phyloP scores from a whole-genome alignment of 1,284 basidiomycete genomes.

The Boletus semigastroideus region DNA sequence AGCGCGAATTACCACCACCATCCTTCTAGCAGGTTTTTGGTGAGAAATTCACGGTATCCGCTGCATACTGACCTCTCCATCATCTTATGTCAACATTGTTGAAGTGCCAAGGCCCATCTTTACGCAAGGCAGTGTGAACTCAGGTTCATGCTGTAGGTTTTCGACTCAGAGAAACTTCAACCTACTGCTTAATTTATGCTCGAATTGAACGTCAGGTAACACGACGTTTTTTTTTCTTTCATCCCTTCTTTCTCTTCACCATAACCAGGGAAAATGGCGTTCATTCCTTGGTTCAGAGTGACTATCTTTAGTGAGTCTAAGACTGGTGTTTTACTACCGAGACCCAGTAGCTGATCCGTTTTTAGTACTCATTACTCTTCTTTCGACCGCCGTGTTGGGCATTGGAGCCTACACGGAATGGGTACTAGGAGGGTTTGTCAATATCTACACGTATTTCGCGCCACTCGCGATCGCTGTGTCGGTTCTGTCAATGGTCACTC shows the following conservation, averaged over 20 bases:
- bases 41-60: no score
- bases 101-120: no score
- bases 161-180: no score
- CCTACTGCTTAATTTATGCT: background rate
- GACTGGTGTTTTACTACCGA: background rate
- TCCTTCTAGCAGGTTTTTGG: no score
- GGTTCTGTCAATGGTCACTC: slow-evolving; percentile 19
- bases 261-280: slow-evolving; percentile 16
- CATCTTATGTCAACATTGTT: no score
- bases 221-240: background rate
- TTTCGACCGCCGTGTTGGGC: slow-evolving; percentile 22
- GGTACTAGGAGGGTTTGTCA: slow-evolving; percentile 3
- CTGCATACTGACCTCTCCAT: no score
- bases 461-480: slow-evolving; percentile 16
- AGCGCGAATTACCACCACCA: no score
- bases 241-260: background rate
- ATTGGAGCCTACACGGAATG: slow-evolving; percentile 19
- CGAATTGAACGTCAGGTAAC: slow-evolving; percentile 1
- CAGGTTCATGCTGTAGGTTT: no score
- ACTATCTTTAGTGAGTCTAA: slow-evolving; percentile 23
- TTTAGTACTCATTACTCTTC: slow-evolving; percentile 16
- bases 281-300: slow-evolving; percentile 26
- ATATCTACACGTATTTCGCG: slow-evolving; percentile 9
- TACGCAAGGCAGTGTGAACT: no score
- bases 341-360: no score